Evolutionary conservation across 305 asterid genomes (phyloP), one percentile per base, ranked within the genome.

Genomic region (Plantago coronopus): DNA sequence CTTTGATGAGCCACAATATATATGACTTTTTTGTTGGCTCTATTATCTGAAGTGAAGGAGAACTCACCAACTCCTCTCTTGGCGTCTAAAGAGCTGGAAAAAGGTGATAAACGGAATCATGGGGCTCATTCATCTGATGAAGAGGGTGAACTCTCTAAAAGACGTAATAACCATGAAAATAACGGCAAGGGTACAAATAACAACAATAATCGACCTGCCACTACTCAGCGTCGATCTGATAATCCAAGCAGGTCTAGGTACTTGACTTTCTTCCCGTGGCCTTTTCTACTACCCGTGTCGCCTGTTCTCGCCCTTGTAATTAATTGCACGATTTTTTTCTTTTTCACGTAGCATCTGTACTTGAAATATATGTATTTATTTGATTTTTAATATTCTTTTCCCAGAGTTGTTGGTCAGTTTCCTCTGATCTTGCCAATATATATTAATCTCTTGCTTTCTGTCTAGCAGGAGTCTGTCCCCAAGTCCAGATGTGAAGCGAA

Each of bases 221-320:
- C 57, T 29, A 62, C 50, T 42, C 48, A 63, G 17, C 40, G 43
- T 43, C 69, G 61, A 58, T 69, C 84, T 44, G 71, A 80, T 70
- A 63, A 67, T 59, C 69, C 77, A 29, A 74, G 76, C 75, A 78
- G 76, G 78, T 85, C 88, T 59, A 88, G 98, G 95, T 91, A 68
- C 31, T 48, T 63, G 5, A 38, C 54, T 67, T 20, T 7, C 48
- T 25, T 63, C 8, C 12, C 17, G 22, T 21, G 57, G n/a, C 25
- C 18, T 63, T 62, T 25, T 12, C 34, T 65, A 25, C 57, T 65
- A 20, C 19, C 31, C 5, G 4, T 5, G 5, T 27, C 5, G 31
- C 12, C 19, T 16, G 25, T 10, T 65, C 59, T 49, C 44, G 17
- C 61, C 17, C 49, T 19, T 40, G 45, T 12, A 21, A 54, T 25